phyloP scores from a whole-genome alignment of 2,329 filamentous ascomycete genomes.

The Lasiodiplodia gonubiensis region DNA sequence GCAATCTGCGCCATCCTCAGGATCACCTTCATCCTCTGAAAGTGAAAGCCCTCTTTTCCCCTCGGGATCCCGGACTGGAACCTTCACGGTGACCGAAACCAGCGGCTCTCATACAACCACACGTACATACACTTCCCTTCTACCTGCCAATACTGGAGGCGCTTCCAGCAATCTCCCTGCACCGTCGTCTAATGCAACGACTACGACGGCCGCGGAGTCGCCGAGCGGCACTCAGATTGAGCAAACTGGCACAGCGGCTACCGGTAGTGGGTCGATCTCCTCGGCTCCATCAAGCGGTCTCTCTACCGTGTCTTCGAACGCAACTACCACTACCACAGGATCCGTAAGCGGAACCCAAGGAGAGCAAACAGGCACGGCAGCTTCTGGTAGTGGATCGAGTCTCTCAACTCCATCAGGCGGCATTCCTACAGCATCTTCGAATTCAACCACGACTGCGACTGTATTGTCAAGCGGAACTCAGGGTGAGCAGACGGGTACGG shows the following conservation, averaged over 20 bases:
- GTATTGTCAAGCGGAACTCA: not conserved
- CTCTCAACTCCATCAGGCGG: not conserved
- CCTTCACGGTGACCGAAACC: not conserved
- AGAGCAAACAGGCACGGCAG: not conserved
- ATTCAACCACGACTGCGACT: not conserved
- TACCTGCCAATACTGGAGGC: not conserved
- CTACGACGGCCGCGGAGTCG: not conserved
- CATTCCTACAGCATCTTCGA: not conserved
- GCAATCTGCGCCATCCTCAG: not conserved
- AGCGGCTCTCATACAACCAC: not conserved
- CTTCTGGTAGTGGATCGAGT: not conserved
- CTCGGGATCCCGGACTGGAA: not conserved
- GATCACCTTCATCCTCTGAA: not conserved
- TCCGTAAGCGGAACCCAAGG: not conserved
- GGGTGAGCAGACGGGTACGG: not conserved
- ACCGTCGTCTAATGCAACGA: not conserved
- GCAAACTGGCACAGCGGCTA: not conserved
- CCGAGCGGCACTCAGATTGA: not conserved
- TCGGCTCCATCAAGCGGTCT: too few relatives aligned
- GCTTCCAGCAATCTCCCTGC: not conserved
- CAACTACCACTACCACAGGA: not conserved
- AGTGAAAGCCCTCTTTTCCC: too few relatives aligned
- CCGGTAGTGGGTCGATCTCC: too few relatives aligned
- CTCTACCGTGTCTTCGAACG: too few relatives aligned
- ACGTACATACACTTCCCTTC: not conserved